A percentile compares a stretch with the other conserved stretches of the same genome.
Conservation (phyloP, 352 stramenopile species). For the Elongisporangium prolatum region DNA sequence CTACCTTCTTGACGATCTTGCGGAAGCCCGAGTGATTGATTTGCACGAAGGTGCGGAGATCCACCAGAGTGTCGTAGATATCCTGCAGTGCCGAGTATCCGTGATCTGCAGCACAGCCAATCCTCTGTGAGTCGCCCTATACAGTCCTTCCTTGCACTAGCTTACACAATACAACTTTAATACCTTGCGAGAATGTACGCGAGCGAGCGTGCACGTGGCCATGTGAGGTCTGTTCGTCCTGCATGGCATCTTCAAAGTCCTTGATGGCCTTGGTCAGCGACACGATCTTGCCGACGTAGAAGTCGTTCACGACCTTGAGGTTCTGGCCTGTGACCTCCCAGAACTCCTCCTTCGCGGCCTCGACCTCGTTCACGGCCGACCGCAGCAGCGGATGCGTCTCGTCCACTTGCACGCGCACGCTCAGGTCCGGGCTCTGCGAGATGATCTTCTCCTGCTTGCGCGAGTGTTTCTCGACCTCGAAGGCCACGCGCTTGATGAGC, state of each 20-base stretch:
- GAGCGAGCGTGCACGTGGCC: conserved; percentile 72
- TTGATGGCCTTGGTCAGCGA: conserved; percentile 61
- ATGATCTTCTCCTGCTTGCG: conserved; percentile 63
- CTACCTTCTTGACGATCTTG: conserved; percentile 92
- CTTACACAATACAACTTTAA: not conserved
- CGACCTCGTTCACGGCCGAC: conserved; percentile 45
- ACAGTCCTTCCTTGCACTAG: no score
- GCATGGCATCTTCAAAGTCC: conserved; percentile 68
- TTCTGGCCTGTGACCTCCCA: conserved; percentile 78
- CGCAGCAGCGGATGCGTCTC: conserved; percentile 63
- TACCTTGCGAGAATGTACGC: conserved; percentile 60
- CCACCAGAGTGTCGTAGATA: conserved; percentile 87
- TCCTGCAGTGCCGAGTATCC: conserved; percentile 83
- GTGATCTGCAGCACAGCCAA: conserved; percentile 32
- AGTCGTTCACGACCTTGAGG: conserved; percentile 83
- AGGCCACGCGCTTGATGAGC: conserved; percentile 88
- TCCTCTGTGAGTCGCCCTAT: not conserved
- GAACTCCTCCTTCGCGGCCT: conserved; percentile 79
- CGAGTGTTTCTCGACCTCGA: conserved; percentile 82
- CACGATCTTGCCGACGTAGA: conserved; percentile 68
- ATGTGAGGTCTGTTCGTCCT: conserved; percentile 62
- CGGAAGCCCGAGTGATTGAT: conserved; percentile 91
- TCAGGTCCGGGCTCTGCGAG: conserved; percentile 8
- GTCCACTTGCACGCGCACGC: conserved; percentile 40
- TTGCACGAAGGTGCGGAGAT: conserved; percentile 87